Conservation (phyloP, 108 stramenopile genomes). For the Skeletonema costatum region DNA sequence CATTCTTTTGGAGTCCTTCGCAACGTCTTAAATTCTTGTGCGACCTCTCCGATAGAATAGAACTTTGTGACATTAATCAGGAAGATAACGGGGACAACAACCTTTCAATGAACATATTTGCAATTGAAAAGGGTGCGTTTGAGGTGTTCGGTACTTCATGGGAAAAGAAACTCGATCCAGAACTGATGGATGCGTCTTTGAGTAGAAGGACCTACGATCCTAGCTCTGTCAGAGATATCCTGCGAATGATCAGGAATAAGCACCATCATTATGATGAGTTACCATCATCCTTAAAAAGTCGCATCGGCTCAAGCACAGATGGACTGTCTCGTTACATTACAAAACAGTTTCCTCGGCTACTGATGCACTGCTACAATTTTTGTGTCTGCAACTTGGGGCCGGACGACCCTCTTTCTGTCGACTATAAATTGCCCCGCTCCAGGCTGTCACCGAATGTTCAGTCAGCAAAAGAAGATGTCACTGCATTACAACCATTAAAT, state of each 20-base stretch:
- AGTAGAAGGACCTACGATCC: slow-evolving; percentile 92
- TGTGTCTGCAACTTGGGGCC: slow-evolving; percentile 48
- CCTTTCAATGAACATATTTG: slow-evolving; percentile 48
- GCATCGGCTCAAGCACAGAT: slow-evolving; percentile 59
- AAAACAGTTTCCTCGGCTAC: slow-evolving; percentile 74
- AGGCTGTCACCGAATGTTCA: not conserved
- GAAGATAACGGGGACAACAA: slow-evolving; percentile 6
- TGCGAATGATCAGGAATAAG: slow-evolving; percentile 95
- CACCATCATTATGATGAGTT: slow-evolving; percentile 95
- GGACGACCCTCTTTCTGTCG: slow-evolving; percentile 62
- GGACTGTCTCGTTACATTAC: slow-evolving; percentile 81
- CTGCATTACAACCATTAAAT: slow-evolving; percentile 2
- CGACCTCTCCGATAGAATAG: slow-evolving; percentile 91
- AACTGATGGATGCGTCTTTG: slow-evolving; percentile 79
- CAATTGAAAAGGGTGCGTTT: slow-evolving; percentile 81
- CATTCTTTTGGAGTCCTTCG: slow-evolving; percentile 89
- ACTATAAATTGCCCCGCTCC: slow-evolving; percentile 52
- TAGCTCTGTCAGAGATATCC: slow-evolving; percentile 85
- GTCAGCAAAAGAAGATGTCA: not conserved
- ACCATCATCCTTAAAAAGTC: slow-evolving; percentile 59
- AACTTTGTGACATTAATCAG: slow-evolving; percentile 51
- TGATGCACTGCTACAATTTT: slow-evolving; percentile 90
- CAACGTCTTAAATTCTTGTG: slow-evolving; percentile 86
- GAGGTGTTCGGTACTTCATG: slow-evolving; percentile 87
- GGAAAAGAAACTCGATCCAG: slow-evolving; percentile 80